Conservation (phyloP, 192 early-diverging fungal species). For the Lobosporangium transversale region DNA sequence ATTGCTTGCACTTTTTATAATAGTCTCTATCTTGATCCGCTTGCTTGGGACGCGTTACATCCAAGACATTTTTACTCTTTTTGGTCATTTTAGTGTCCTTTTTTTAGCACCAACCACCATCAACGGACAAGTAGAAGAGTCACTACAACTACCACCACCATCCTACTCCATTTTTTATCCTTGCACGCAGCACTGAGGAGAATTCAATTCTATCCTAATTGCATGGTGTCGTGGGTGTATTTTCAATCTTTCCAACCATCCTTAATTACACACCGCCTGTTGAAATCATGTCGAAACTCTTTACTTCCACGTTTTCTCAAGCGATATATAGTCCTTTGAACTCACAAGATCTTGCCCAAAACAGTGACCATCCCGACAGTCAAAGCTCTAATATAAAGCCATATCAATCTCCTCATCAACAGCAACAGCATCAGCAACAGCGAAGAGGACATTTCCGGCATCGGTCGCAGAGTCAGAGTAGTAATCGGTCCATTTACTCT, state of each 20-base stretch:
- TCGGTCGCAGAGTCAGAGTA: conserved; percentile 38
- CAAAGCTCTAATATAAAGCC: not conserved
- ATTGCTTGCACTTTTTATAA: too few relatives aligned
- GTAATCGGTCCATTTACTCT: conserved; percentile 16
- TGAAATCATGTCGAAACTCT: conserved; percentile 36
- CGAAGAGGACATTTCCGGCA: conserved; percentile 19
- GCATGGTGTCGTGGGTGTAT: not conserved
- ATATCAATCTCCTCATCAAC: not conserved
- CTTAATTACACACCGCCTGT: not conserved
- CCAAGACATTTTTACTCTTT: not conserved
- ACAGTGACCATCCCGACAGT: conserved; percentile 41
- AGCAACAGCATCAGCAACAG: not conserved
- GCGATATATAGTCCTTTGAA: conserved; percentile 44
- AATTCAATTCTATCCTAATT: too few relatives aligned
- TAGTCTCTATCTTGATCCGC: too few relatives aligned
- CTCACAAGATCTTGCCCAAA: conserved; percentile 24
- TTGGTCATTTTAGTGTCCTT: not conserved
- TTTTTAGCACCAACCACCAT: not conserved
- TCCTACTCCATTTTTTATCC: not conserved
- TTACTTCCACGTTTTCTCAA: conserved; percentile 35
- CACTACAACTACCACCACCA: not conserved
- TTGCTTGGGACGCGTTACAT: not conserved
- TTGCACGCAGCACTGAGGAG: too few relatives aligned
- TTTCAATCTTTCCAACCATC: not conserved
- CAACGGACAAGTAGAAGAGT: not conserved